Evolutionary conservation across 495 filamentous ascomycete species (phyloP).

Genomic region (Venustampulla echinocandica): DNA sequence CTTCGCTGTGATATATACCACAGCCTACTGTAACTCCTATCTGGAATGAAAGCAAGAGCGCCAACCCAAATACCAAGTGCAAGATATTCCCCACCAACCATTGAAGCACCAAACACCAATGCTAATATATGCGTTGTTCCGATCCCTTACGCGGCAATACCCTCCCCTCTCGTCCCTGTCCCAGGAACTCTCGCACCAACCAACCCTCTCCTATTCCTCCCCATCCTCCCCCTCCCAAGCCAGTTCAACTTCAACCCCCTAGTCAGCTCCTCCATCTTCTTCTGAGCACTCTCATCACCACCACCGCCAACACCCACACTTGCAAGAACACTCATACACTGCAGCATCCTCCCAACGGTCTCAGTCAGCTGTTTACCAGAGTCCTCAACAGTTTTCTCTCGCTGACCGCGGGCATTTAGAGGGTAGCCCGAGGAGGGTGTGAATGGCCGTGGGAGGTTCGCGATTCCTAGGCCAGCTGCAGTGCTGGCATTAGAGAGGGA

Average conservation of each 20-base stretch:
- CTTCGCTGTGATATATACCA: too few relatives aligned
- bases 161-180: not conserved
- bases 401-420: constrained; percentile 16
- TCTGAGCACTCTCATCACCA: constrained; percentile 57
- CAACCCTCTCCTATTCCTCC: constrained; percentile 80
- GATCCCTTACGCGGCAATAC: not conserved
- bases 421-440: constrained; percentile 38
- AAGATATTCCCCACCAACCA: not conserved
- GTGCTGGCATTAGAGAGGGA: not conserved
- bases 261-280: constrained; percentile 71
- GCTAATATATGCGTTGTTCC: too few relatives aligned
- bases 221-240: constrained; percentile 83
- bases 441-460: constrained; percentile 32
- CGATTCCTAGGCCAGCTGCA: constrained; percentile 29
- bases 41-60: too few relatives aligned
- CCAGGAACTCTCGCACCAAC: constrained; percentile 37
- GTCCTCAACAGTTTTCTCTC: constrained; percentile 47
- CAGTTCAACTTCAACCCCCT: constrained; percentile 91
- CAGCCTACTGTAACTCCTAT: too few relatives aligned
- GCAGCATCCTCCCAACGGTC: constrained; percentile 90
- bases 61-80: too few relatives aligned
- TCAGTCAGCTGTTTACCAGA: constrained; percentile 76
- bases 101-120: not conserved
- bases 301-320: constrained; percentile 42
- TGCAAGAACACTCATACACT: constrained; percentile 86